A percentile compares a stretch with the other conserved stretches of the same genome.
Evolutionary conservation across 169 alveolate genomes (phyloP).

Genomic region (Hepatocystis sp.): DNA sequence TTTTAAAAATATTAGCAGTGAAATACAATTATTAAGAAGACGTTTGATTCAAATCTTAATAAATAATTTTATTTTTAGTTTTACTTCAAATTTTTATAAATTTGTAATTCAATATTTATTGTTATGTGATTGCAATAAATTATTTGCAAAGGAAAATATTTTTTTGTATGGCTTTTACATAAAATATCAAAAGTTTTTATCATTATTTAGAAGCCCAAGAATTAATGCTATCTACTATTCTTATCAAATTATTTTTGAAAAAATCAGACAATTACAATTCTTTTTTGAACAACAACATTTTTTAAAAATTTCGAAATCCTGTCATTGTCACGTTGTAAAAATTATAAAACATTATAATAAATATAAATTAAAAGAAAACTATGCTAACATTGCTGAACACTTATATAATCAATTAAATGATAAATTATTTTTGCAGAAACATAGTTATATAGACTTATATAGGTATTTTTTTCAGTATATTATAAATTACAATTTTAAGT

Average conservation of each 20-base stretch:
- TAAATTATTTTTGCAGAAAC: too few species aligned
- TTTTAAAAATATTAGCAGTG: constrained; percentile 44
- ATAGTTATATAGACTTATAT: too few species aligned
- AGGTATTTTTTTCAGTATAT: too few species aligned
- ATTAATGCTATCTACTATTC: constrained; percentile 33
- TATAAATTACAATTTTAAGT: too few species aligned
- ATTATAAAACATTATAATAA: constrained; percentile 26
- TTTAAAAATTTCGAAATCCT: constrained; percentile 23
- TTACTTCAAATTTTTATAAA: constrained; percentile 41
- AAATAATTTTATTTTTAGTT: constrained; percentile 45
- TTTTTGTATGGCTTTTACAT: constrained; percentile 61
- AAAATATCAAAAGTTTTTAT: constrained; percentile 36
- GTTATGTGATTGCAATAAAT: constrained; percentile 45
- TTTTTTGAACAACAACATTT: constrained; percentile 19
- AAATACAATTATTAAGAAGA: constrained; percentile 26
- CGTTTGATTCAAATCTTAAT: constrained; percentile 22
- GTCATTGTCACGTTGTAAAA: constrained; percentile 42
- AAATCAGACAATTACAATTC: constrained; percentile 25
- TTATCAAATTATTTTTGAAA: constrained; percentile 35
- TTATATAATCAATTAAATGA: constrained; percentile 18
- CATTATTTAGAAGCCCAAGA: constrained; percentile 55
- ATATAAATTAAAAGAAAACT: constrained; percentile 1
- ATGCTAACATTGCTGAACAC: constrained; percentile 17
- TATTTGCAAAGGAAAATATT: constrained; percentile 16
- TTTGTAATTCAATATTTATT: constrained; percentile 39